A percentile compares a stretch with the other conserved stretches of the same genome.
Evolutionary conservation across 768 basidiomycete species (phyloP).

Genomic region (Glaciozyma martinii): DNA sequence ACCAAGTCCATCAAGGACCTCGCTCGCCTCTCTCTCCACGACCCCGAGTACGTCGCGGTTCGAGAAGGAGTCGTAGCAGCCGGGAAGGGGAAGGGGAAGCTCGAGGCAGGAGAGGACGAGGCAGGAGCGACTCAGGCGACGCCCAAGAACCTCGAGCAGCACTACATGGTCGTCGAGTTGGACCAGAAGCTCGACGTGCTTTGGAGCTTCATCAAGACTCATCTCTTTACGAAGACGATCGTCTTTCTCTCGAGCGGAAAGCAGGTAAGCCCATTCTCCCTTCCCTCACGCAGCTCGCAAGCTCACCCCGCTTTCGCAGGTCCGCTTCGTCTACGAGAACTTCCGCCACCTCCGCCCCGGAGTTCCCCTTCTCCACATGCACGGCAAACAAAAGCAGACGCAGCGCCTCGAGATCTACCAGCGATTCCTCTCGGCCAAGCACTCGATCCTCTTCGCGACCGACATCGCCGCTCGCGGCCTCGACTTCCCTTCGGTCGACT

Average conservation of each 20-base stretch:
- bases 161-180: conserved; percentile 72
- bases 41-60: conserved; percentile 66
- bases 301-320: conserved; percentile 34
- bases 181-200: conserved; percentile 83
- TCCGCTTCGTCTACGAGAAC: conserved; percentile 89
- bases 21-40: conserved; percentile 76
- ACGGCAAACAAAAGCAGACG: conserved; percentile 95
- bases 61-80: conserved; percentile 37
- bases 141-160: conserved; percentile 73
- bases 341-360: conserved; percentile 95
- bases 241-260: conserved; percentile 93
- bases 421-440: conserved; percentile 69
- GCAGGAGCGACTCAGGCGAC: conserved; percentile 46
- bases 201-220: conserved; percentile 90
- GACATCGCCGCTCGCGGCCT: conserved; percentile 93
- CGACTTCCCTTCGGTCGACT: conserved; percentile 92
- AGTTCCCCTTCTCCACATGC: conserved; percentile 79
- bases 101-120: conserved; percentile 20
- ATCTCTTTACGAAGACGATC: conserved; percentile 79
- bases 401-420: conserved; percentile 73
- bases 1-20: conserved; percentile 79
- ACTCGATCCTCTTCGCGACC: conserved; percentile 84
- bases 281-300: neutral
- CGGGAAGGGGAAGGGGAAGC: conserved; percentile 10
- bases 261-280: conserved; percentile 50